Base-by-base conservation (phyloP, 2,329 filamentous ascomycete species). In the Penicillium griseofulvum region DNA sequence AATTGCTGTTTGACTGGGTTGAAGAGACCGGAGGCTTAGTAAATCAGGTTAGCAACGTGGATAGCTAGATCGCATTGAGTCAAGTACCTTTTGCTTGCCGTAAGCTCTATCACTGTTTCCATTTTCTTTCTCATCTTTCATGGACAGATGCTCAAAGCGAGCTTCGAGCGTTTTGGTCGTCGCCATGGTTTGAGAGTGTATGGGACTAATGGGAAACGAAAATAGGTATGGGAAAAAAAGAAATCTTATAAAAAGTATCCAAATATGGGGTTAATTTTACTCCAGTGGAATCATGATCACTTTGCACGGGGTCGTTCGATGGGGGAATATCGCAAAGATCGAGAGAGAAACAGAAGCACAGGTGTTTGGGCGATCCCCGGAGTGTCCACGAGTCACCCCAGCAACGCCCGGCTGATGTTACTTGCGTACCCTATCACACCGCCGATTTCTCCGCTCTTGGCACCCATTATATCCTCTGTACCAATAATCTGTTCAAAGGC, bases 91-190 rank as follows among this genome's bases (percentile, higher is more conserved):
- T 58, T 84, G 75, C 76, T 95, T 96, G 63, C 84, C 80, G 71
- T 89, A 87, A 26, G 71, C 61, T 59, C 81, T 81, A 54, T 76
- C 76, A 59, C 76, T 78, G 60, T 84, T 80, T 52, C 77, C 77
- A 31, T 79, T 75, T 56, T 90, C 87, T 70, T 93, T 95, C 76
- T 96, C 92, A 70, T 97, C 92, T 66, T 89, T 88, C 59, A 97
- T 90, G 19, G 89, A 88, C 77, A 97, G 84, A 74, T 87, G 87
- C 85, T 96, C 91, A 70, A 97, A 90, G 67, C 90, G 89, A 76
- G 89, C 81, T 78, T 97, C 93, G 44, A 97, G 81, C 49, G 85
- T 86, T 65, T 89, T 85, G 56, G 89, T 84, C 61, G 89, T 84
- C 61, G 92, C 85, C 89, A 93, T 83, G 41, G 45, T 86, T 59